A percentile compares a stretch with the other conserved stretches of the same genome.
Conservation (phyloP, 1,139 yeast species). For the Hanseniaspora sp. region DNA sequence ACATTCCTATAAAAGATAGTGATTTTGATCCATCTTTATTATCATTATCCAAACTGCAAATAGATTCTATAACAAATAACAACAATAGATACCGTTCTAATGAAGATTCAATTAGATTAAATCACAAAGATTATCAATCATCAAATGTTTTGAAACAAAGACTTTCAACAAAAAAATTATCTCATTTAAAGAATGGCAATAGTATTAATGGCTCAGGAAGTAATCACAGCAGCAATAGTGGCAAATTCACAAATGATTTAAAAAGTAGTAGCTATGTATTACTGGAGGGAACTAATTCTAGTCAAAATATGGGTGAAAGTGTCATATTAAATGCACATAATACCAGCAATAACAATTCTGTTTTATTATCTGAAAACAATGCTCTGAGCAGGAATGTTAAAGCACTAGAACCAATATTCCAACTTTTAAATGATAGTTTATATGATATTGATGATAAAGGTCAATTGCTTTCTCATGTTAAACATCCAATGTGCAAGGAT, state of each 20-base stretch:
- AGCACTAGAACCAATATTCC: conserved; percentile 51
- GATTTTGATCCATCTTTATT: conserved; percentile 10
- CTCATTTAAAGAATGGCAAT: conserved; percentile 6
- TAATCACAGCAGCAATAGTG: not conserved
- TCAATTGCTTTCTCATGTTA: conserved; percentile 58
- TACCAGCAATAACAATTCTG: not conserved
- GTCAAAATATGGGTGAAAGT: conserved; percentile 1
- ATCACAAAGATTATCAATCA: not conserved
- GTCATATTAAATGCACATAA: not conserved
- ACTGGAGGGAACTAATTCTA: conserved; percentile 10
- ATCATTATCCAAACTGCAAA: conserved; percentile 10
- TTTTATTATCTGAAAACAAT: conserved; percentile 18
- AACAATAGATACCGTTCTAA: not conserved
- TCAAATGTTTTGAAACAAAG: conserved; percentile 6
- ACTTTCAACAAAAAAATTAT: conserved; percentile 12
- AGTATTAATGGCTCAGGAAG: not conserved
- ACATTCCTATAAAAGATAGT: not conserved
- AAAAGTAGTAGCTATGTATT: conserved; percentile 10
- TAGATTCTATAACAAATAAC: conserved; percentile 6
- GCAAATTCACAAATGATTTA: not conserved
- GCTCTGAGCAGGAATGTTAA: conserved; percentile 36
- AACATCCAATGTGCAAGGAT: conserved; percentile 78
- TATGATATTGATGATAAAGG: not conserved
- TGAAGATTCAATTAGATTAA: not conserved
- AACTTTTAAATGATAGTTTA: conserved; percentile 37